These are phyloP conservation scores for Balansia obtecta DNA, from an alignment of 2,329 filamentous ascomycete genomes.

Conservation along the genomic window DNA sequence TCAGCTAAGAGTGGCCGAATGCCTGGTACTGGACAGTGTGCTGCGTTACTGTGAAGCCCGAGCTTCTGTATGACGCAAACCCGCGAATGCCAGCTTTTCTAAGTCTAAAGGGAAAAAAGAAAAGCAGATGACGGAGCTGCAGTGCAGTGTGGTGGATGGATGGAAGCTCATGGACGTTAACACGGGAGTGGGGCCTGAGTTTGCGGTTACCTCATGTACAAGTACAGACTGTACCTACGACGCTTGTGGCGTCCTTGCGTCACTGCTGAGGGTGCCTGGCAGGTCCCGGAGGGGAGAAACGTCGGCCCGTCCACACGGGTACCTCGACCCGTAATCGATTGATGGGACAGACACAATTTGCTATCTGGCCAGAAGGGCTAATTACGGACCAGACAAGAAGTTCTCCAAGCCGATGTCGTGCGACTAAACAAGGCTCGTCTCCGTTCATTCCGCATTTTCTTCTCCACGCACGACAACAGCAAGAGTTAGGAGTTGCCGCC, in stretches of 20 bases:
- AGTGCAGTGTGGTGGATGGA: not conserved
- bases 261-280: slow-evolving; percentile 6
- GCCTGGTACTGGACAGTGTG: not conserved
- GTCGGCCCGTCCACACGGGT: slow-evolving; percentile 5
- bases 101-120: not conserved
- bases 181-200: slow-evolving; percentile 4
- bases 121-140: not conserved
- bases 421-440: not conserved
- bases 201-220: not conserved
- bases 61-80: not conserved
- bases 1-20: too few species aligned
- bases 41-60: not conserved
- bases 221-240: too few species aligned
- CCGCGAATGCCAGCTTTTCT: too few species aligned
- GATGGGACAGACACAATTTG: not conserved
- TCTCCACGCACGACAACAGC: not conserved
- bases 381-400: not conserved
- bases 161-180: slow-evolving; percentile 8
- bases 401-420: slow-evolving; percentile 2
- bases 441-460: not conserved
- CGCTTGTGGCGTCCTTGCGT: slow-evolving; percentile 2
- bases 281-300: slow-evolving; percentile 5
- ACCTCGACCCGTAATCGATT: not conserved
- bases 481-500: not conserved
- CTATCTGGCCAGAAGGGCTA: slow-evolving; percentile 9